Evolutionary conservation across 2,329 filamentous ascomycete genomes (phyloP), one percentile per base, ranked within the genome.

Genomic region (Zarea fungicola): DNA sequence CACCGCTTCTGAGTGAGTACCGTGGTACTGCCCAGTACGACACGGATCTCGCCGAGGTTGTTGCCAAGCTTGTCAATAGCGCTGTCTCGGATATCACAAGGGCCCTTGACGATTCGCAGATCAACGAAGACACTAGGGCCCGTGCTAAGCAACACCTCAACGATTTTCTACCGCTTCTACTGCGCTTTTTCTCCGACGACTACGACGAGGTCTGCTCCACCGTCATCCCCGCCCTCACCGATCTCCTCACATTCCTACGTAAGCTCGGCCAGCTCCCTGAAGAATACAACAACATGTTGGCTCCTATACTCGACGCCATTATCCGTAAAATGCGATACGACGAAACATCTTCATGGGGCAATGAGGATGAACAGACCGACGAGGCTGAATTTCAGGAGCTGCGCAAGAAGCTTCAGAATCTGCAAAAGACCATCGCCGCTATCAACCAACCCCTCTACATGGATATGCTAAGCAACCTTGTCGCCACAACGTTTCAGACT

Each of bases 121-220:
- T 78, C 36, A 78, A 81, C 54, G 75, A 83, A 23, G 76, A 83
- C 36, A 84, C 83, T 22, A 83, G 81, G 58, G 76, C 79, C 39
- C 86, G 84, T 58, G 92, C 93, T 43, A 89, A 93, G 58, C 83
- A 86, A 58, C 80, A 95, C 52, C 75, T 97, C 46, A 86, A 87
- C 62, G 80, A 81, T 34, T 97, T 97, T 65, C 74, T 96, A 23
- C 89, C 91, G 1, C 85, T 91, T 57, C 77, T 97, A 11, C 75
- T 99, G 43, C 87, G 92, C 32, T 96, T 96, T 74, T 96, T 99
- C 70, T 87, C 90, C 21, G 93, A 99, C 67, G 91, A 99, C 64
- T 99, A 95, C 65, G 93, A 99, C 66, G 93, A 99, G 71, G 85
- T 99, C 57, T 97, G 93, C 74, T 95, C 91, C 29, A 93, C 89